These are phyloP conservation scores for Mucor racemosus DNA, from an alignment of 371 early-diverging fungal genomes.

Conservation along the genomic window DNA sequence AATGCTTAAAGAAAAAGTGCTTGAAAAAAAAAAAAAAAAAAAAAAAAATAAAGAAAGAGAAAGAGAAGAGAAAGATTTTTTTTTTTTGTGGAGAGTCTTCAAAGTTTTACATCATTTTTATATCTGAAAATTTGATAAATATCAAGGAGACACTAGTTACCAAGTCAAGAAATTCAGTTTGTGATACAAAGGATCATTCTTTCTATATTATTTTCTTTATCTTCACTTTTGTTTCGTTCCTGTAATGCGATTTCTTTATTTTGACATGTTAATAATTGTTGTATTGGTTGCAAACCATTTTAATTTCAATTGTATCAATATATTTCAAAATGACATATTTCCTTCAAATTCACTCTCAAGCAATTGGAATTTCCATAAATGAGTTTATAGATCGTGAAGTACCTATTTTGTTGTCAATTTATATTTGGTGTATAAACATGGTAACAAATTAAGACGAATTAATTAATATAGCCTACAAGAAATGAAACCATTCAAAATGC, in stretches of 20 bases:
- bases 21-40: neutral
- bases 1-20: neutral
- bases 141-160: constrained; percentile 1
- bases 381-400: neutral
- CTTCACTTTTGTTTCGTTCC: neutral
- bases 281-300: too few species aligned
- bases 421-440: constrained; percentile 1
- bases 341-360: neutral
- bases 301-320: neutral
- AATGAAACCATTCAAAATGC: constrained; percentile 1
- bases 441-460: neutral
- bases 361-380: neutral
- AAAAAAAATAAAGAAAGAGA: neutral
- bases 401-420: constrained; percentile 9
- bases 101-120: constrained; percentile 6
- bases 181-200: neutral
- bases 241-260: neutral
- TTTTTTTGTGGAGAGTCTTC: neutral
- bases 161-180: neutral
- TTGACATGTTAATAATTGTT: neutral
- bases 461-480: neutral
- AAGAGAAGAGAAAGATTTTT: neutral
- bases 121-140: constrained; percentile 1
- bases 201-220: neutral
- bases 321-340: neutral